Evolutionary conservation across 345 rosid species (phyloP).

Genomic region (Toxicodendron radicans): DNA sequence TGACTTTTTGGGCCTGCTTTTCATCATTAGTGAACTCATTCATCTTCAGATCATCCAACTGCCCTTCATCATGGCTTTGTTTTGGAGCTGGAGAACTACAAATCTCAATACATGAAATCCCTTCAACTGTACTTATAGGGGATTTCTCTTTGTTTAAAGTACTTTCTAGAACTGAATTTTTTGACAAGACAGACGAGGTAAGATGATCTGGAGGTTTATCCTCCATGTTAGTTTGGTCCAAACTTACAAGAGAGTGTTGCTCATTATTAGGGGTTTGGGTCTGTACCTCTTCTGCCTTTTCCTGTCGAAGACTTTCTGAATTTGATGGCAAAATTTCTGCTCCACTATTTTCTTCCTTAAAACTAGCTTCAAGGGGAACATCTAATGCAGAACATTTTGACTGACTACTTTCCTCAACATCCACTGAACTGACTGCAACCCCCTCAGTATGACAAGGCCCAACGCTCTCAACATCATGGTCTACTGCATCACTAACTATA

Average conservation of each 20-base stretch:
- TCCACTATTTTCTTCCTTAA: slow-evolving; percentile 36
- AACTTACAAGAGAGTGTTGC: slow-evolving; percentile 19
- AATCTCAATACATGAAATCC: slow-evolving; percentile 32
- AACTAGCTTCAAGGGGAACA: slow-evolving; percentile 36
- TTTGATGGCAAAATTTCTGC: slow-evolving; percentile 33
- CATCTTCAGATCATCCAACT: slow-evolving; percentile 35
- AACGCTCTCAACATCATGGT: slow-evolving; percentile 30
- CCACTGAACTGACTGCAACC: slow-evolving; percentile 26
- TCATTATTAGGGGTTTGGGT: slow-evolving; percentile 34
- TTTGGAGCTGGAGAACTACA: slow-evolving; percentile 31
- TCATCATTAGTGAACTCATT: slow-evolving; percentile 32
- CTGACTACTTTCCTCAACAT: slow-evolving; percentile 32
- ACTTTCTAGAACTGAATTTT: slow-evolving; percentile 44
- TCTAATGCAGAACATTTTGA: slow-evolving; percentile 35
- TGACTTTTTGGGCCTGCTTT: slow-evolving; percentile 29
- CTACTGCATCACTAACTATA: slow-evolving; percentile 28
- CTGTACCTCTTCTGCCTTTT: slow-evolving; percentile 36
- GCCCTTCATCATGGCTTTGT: slow-evolving; percentile 38
- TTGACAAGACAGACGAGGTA: slow-evolving; percentile 33
- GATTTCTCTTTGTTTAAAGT: slow-evolving; percentile 37
- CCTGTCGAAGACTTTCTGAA: slow-evolving; percentile 39
- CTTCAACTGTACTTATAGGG: slow-evolving; percentile 23
- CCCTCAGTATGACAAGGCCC: slow-evolving; percentile 31
- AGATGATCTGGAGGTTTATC: slow-evolving; percentile 37
- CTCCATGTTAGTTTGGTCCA: slow-evolving; percentile 31